Evolutionary conservation across 805 yeast genomes (phyloP).

Genomic region (Starmerella geochares): DNA sequence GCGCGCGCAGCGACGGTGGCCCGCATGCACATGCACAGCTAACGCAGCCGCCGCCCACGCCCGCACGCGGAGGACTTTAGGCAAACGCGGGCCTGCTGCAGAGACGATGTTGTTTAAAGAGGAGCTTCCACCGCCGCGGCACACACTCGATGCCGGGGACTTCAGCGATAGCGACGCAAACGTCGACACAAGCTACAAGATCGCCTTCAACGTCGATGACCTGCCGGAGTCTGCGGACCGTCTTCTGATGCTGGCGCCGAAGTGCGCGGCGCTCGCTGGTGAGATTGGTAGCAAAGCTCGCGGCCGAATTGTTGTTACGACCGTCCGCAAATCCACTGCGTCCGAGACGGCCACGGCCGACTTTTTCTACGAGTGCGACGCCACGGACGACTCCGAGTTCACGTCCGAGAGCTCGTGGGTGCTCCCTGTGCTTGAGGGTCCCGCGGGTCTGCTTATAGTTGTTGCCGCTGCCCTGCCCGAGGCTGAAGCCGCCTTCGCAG

Average conservation of each 20-base stretch:
- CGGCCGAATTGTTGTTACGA: constrained; percentile 4
- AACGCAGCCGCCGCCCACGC: no score
- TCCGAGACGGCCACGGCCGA: constrained; percentile 1
- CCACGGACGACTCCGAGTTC: constrained; percentile 12
- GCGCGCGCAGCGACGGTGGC: background rate
- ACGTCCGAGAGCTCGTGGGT: background rate
- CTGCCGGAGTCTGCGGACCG: background rate
- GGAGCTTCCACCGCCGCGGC: constrained; percentile 43
- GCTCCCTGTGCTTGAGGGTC: constrained; percentile 5
- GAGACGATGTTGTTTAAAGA: constrained; percentile 28
- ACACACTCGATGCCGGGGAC: constrained; percentile 38
- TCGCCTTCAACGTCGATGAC: background rate
- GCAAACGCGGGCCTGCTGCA: no score
- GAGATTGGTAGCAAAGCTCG: constrained; percentile 5
- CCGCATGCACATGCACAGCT: background rate
- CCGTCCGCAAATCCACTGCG: constrained; percentile 2
- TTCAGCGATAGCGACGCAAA: constrained; percentile 25
- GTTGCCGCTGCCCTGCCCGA: constrained; percentile 18
- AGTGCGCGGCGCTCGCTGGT: constrained; percentile 4
- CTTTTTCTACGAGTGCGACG: constrained; percentile 12
- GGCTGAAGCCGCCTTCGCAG: constrained; percentile 19
- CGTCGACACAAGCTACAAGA: background rate
- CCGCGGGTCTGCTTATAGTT: constrained; percentile 5
- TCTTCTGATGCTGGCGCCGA: constrained; percentile 17
- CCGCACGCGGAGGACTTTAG: no score